Base-by-base conservation (phyloP, 345 rosid species). In the Aquilaria yunnanensis region DNA sequence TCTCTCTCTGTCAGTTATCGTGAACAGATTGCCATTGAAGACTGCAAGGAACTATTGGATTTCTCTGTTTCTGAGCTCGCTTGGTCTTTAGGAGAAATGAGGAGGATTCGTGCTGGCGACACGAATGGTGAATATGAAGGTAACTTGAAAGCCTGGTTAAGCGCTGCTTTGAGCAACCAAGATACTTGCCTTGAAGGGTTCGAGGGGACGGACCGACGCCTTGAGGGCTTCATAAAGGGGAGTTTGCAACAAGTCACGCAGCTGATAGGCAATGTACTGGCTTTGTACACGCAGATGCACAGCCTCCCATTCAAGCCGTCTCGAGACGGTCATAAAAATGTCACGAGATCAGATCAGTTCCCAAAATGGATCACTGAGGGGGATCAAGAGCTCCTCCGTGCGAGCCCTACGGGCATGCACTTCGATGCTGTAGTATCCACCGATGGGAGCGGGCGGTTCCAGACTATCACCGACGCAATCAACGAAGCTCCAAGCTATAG, bases 131-230 rank as follows among this genome's bases (percentile, higher is more conserved):
- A 76, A 47, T 67, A 67, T 1, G 79, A 82, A 64, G 97, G 97
- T 37, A 37, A 37, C 43, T 79, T 88, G 11, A 86, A 88, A 61
- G 85, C 96, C 33, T 93, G 96, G 83, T 76, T 90, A 14, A 88
- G 96, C 59, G 97, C 98, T 5, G 94, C 97, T 2, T 71, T 90
- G 72, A 87, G 94, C 67, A 93, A 93, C 75, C 96, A 86, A 72
- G 94, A 93, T 60, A 90, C 98, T 2, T 93, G 98, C 70, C 72
- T 93, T 14, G 98, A 93, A 73, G 97, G 92, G n/a, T 88, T 75
- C 41, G 92, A 90, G 68, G 97, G 96, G 57, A 94, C 97, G 1
- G 92, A 88, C 55, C 72, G 83, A 5, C 87, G 65, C 46, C 68
- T 86, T 0, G 86, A 82, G 73, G 70, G 71, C 52, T 74, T 86